Evolutionary conservation across 192 early-diverging fungal genomes (phyloP), one percentile per base, ranked within the genome.

Genomic region (Coemansia sp.): DNA sequence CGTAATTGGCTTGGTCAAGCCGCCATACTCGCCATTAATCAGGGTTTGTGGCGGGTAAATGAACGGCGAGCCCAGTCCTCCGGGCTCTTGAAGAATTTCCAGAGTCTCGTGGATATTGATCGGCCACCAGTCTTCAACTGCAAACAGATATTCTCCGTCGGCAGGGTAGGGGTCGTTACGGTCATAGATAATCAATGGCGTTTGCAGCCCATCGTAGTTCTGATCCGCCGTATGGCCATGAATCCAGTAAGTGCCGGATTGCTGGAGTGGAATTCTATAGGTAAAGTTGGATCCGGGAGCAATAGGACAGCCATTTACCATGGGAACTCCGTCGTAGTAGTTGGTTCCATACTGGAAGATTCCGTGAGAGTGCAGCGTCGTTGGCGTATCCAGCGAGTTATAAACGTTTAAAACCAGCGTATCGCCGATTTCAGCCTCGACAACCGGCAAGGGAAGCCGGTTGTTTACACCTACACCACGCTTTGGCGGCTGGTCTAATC

Each of bases 211-310:
- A 42, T 93, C 91, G 45, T 87, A 84, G 63, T 93, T 91, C 61
- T 91, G 88, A 18, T 72, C 81, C 35, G 53, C 57, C 20, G 58
- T 76, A 62, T 92, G 91, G 9, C 83, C 78, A 50, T 92, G 91
- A 44, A 87, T 84, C 91, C 91, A 94, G 74, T 82, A 92, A 11
- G 89, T 92, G 30, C 92, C 92, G 40, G 79, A 63, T 57, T 94
- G 89, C 55, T 92, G 86, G 23, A 86, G 67, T 10, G 68, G 59
- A 57, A 86, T 81, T 20, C 73, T 79, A 66, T 94, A 94, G 3
- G 87, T 88, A 58, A 87, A 87, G 50, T 57, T 78, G 30, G 59
- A 51, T 1, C 83, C 82, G 3, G 82, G 72, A 5, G 88, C 82
- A 58, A 94, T 92, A 3, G 79, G 71, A 63, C 91, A 91, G 57